A percentile compares a stretch with the other conserved stretches of the same genome.
Conservation (phyloP, 2,329 filamentous ascomycete genomes). For the Exophiala xenobiotica region DNA sequence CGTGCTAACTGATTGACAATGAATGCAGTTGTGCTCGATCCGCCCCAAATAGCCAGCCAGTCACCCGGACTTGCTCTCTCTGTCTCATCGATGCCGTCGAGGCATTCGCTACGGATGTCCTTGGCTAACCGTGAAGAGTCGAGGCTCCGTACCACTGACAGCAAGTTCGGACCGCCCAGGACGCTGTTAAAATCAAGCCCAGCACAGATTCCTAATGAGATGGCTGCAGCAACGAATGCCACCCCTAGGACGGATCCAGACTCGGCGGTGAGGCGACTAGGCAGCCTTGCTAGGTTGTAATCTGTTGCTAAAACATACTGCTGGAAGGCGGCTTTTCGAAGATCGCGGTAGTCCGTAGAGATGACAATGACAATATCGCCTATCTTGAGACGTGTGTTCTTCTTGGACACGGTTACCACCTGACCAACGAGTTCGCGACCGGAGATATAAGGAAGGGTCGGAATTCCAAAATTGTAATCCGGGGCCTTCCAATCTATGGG, state of each 20-base stretch:
- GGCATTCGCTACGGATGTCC: conserved; percentile 64
- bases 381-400: conserved; percentile 51
- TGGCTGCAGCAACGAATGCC: conserved; percentile 66
- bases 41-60: conserved; percentile 74
- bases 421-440: conserved; percentile 69
- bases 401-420: conserved; percentile 52
- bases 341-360: conserved; percentile 72
- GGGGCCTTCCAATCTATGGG: conserved; percentile 69
- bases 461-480: conserved; percentile 70
- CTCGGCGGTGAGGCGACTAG: conserved; percentile 52
- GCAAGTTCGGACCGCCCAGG: conserved; percentile 58
- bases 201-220: conserved; percentile 68
- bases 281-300: conserved; percentile 65
- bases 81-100: conserved; percentile 51
- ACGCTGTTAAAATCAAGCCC: conserved; percentile 63
- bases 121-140: conserved; percentile 52
- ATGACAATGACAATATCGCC: conserved; percentile 62
- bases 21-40: conserved; percentile 69
- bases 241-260: conserved; percentile 66
- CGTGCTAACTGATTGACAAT: conserved; percentile 67
- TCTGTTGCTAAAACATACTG: conserved; percentile 65
- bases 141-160: conserved; percentile 50
- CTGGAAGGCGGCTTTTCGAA: conserved; percentile 70
- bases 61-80: conserved; percentile 62
- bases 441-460: conserved; percentile 65